These are phyloP conservation scores for Rhizopogon salebrosus DNA, from an alignment of 768 basidiomycete genomes.

Conservation along the genomic window DNA sequence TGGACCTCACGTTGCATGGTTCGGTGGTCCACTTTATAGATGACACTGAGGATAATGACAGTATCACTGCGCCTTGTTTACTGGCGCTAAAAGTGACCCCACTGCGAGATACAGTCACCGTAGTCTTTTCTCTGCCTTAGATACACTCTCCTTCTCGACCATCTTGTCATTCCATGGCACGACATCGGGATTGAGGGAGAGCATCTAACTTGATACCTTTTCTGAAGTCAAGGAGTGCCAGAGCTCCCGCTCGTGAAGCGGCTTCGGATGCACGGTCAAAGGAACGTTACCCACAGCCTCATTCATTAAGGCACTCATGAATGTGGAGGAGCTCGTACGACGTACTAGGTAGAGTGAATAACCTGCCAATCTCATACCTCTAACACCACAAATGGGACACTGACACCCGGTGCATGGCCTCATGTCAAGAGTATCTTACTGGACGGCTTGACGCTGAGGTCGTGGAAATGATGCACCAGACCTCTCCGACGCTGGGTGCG, in stretches of 20 bases:
- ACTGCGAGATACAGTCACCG: constrained; percentile 12
- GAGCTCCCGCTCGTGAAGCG: constrained; percentile 8
- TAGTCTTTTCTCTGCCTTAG: constrained; percentile 9
- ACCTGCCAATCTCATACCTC: constrained; percentile 3
- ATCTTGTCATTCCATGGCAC: constrained; percentile 14
- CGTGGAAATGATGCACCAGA: constrained; percentile 8
- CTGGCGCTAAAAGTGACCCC: constrained; percentile 13
- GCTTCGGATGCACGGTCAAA: constrained; percentile 11
- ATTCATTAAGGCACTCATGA: constrained; percentile 13
- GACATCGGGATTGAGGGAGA: constrained; percentile 6
- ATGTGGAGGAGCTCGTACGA: constrained; percentile 9
- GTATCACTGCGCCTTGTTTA: not conserved
- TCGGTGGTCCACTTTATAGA: constrained; percentile 11
- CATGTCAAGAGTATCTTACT: constrained; percentile 4
- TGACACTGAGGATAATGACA: not conserved
- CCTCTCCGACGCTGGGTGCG: not conserved
- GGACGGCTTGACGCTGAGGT: constrained; percentile 6
- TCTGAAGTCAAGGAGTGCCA: constrained; percentile 6
- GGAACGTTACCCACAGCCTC: constrained; percentile 5
- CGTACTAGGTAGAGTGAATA: constrained; percentile 10
- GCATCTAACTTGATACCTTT: constrained; percentile 9
- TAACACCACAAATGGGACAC: not conserved
- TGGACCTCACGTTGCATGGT: constrained; percentile 9
- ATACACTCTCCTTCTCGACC: constrained; percentile 9
- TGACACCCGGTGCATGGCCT: constrained; percentile 8